Evolutionary conservation across 1,284 basidiomycete species (phyloP), one percentile per base, ranked within the genome.

Genomic region (Rugosomyces carneus): DNA sequence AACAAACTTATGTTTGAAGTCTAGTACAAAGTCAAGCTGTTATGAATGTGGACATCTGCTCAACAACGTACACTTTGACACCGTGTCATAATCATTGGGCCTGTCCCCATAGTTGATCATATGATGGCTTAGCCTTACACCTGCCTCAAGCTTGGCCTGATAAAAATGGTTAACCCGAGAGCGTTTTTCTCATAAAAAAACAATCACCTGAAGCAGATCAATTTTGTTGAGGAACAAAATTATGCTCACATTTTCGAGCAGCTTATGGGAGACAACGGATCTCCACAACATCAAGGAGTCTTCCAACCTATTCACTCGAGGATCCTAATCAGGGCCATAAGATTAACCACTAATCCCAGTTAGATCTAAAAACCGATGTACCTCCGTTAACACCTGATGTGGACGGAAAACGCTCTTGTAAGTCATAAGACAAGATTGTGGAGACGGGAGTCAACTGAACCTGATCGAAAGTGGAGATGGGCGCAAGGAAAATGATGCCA

Each of bases 391-490:
- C 36, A 84, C 77, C 67, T 69, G 49, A 51, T 50, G 42, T 9
- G 40, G 39, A 37, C 36, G 50, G 34, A 44, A 49, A 27, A 41
- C 42, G 37, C 44, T 47, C 44, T 40, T 48, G 21, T 50, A 37
- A 53, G 50, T 40, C 31, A 34, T 47, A 31, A 37, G 38, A 32
- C 43, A 44, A 42, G 39, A 50, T 24, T 41, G 45, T 49, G 38
- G 44, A 49, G 27, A 39, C 36, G 34, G 27, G 43, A 42, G 42
- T 40, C 40, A 42, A 45, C 27, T 42, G 36, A 23, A 67, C 68
- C 62, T 89, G 86, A 67, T 89, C 87, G 56, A 89, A 90, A 19
- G 81, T 84, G 36, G 86, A 89, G 49, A 89, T 87, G 20, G 87
- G 86, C 32, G 84, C 86, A 46, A 89, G 73, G 65, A 89, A 90